These are phyloP conservation scores for Fomitopsis serialis DNA, from an alignment of 768 basidiomycete species.

Conservation along the genomic window DNA sequence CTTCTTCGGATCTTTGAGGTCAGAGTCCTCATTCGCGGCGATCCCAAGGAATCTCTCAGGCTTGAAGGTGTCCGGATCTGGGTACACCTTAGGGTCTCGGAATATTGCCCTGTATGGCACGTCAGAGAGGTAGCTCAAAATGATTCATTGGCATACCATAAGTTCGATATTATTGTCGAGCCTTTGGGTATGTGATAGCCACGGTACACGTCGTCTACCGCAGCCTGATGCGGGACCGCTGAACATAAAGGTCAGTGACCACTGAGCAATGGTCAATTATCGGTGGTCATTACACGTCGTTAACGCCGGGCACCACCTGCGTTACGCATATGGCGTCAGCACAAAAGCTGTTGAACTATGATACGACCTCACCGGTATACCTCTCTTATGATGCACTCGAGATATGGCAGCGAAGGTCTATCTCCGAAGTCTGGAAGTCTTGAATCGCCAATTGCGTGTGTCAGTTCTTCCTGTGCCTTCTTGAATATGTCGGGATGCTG, in stretches of 20 bases:
- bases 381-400: conserved; percentile 34
- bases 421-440: conserved; percentile 37
- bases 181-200: conserved; percentile 22
- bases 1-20: conserved; percentile 6
- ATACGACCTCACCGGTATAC: conserved; percentile 18
- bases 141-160: conserved; percentile 5
- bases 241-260: not conserved
- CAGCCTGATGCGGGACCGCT: conserved; percentile 17
- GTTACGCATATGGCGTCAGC: not conserved
- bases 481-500: conserved; percentile 33
- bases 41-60: conserved; percentile 32
- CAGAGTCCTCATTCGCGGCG: not conserved
- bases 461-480: conserved; percentile 40
- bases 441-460: conserved; percentile 34
- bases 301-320: not conserved
- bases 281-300: not conserved
- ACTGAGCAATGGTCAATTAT: not conserved
- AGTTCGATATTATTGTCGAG: conserved; percentile 16
- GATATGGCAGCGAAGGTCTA: conserved; percentile 34
- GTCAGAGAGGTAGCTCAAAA: not conserved
- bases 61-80: conserved; percentile 27
- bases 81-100: conserved; percentile 31
- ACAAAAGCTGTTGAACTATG: not conserved
- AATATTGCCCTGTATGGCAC: conserved; percentile 32
- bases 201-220: conserved; percentile 19